Conservation (phyloP, 441 rosid genomes). For the Erysimum cheiri region DNA sequence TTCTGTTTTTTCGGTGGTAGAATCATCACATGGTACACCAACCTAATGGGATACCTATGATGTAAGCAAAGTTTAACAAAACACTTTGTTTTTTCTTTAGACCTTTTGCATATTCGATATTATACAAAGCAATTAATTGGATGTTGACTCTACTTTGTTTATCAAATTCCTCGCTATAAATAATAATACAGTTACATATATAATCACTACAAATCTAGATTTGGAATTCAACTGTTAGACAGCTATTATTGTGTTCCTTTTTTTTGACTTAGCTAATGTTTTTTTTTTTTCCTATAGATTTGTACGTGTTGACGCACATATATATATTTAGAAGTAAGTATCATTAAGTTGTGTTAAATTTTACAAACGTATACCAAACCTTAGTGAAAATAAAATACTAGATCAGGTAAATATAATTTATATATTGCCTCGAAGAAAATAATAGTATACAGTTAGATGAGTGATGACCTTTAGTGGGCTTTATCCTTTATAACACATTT, state of each 20-base stretch:
- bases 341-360: constrained; percentile 7
- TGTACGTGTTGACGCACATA: constrained; percentile 7
- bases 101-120: constrained; percentile 12
- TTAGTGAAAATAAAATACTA: constrained; percentile 20
- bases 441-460: constrained; percentile 29
- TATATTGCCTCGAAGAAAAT: constrained; percentile 24
- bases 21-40: constrained; percentile 44
- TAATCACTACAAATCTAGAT: not conserved
- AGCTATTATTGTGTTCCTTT: constrained; percentile 9
- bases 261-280: not conserved
- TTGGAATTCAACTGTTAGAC: constrained; percentile 7
- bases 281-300: not conserved
- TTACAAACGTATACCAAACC: constrained; percentile 10
- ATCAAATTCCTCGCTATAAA: not conserved
- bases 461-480: constrained; percentile 44
- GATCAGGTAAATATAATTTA: not conserved
- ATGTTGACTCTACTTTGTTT: constrained; percentile 34
- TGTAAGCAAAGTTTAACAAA: constrained; percentile 36
- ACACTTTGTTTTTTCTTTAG: constrained; percentile 25
- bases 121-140: constrained; percentile 15
- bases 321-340: not conserved
- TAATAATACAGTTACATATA: not conserved
- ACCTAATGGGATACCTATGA: constrained; percentile 42
- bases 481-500: constrained; percentile 27
- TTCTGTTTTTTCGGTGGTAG: constrained; percentile 35